Evolutionary conservation across 2,329 filamentous ascomycete species (phyloP).

Genomic region (Aspergillus tanneri): DNA sequence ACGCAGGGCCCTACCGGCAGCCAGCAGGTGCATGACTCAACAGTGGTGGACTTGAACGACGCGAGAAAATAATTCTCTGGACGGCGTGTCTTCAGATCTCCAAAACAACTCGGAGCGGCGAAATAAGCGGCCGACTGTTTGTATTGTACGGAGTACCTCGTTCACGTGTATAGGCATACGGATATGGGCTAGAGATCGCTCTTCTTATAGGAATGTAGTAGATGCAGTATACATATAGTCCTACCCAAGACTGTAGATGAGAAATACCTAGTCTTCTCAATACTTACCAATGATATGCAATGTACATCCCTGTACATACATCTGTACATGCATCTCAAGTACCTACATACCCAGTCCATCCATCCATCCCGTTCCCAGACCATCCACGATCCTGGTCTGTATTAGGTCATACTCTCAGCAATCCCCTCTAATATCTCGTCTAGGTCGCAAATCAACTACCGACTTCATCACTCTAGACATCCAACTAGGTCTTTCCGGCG

Average conservation of each 20-base stretch:
- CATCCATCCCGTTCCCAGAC: neutral
- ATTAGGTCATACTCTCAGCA: neutral
- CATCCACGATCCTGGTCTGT: too few relatives aligned
- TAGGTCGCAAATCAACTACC: neutral
- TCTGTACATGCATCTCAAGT: neutral
- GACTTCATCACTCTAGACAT: neutral
- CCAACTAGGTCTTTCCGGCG: too few relatives aligned
- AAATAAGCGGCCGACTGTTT: constrained; percentile 2
- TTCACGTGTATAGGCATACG: neutral
- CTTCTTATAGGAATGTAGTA: too few relatives aligned
- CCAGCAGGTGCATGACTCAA: constrained; percentile 45
- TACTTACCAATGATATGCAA: neutral
- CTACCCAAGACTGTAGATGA: too few relatives aligned
- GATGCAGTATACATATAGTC: too few relatives aligned
- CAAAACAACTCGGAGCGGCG: constrained; percentile 4
- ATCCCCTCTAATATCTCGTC: neutral
- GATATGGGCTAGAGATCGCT: neutral
- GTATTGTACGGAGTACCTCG: neutral
- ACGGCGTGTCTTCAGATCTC: too few relatives aligned
- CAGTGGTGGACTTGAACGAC: too few relatives aligned
- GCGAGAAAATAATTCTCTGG: too few relatives aligned
- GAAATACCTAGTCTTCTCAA: neutral
- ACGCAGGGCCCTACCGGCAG: constrained; percentile 42
- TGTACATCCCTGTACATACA: too few relatives aligned
- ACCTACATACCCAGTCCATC: too few relatives aligned